These are phyloP conservation scores for Eragrostis tef DNA, from an alignment of 202 grass and related monocot species.

Conservation along the genomic window DNA sequence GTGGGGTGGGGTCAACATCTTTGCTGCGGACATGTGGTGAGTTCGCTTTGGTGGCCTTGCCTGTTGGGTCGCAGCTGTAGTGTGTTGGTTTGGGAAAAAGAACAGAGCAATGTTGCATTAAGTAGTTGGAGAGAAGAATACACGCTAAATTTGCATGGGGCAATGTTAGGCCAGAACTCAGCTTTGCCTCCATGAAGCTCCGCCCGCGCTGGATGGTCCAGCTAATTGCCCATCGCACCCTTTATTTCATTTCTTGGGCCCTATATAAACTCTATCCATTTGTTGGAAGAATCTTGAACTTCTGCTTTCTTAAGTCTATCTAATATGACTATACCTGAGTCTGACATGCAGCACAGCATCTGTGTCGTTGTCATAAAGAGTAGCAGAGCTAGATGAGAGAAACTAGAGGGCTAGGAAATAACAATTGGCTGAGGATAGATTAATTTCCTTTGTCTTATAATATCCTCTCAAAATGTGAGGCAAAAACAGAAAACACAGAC, in stretches of 20 bases:
- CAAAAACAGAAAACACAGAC: conserved; percentile 7
- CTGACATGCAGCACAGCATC: not conserved
- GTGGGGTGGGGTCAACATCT: too few relatives aligned
- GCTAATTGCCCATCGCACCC: not conserved
- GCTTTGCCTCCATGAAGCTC: too few relatives aligned
- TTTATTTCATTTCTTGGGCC: not conserved
- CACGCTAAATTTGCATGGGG: too few relatives aligned
- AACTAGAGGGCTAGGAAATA: not conserved
- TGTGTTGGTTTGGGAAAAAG: too few relatives aligned
- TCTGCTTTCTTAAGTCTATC: not conserved
- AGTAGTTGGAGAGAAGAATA: too few relatives aligned
- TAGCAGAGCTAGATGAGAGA: not conserved
- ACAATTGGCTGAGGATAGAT: not conserved
- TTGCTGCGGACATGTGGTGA: too few relatives aligned
- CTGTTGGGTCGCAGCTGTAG: too few relatives aligned
- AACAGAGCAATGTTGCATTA: too few relatives aligned
- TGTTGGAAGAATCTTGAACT: not conserved
- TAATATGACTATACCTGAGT: not conserved
- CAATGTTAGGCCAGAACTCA: too few relatives aligned
- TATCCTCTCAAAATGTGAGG: not conserved
- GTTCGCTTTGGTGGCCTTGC: too few relatives aligned
- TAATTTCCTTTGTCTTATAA: not conserved
- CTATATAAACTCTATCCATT: not conserved
- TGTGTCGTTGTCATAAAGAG: not conserved
- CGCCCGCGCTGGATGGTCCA: not conserved